Evolutionary conservation across 441 rosid species (phyloP).

Genomic region (Arabidopsis lyrata): DNA sequence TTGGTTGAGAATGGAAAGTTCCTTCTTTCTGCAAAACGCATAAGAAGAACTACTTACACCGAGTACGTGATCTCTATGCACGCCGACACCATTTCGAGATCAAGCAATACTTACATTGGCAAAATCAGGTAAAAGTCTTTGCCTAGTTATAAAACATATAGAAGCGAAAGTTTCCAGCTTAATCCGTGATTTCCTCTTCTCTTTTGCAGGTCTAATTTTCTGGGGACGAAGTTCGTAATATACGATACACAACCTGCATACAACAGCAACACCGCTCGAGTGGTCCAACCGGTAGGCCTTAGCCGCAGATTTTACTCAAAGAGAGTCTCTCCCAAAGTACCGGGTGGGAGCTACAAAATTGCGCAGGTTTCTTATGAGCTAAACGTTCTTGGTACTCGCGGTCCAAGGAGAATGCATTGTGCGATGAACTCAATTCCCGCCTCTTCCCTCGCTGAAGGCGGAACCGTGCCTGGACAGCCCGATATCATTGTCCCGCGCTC

Average conservation of each 20-base stretch:
- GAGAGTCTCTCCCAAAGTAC: slow-evolving; percentile 90
- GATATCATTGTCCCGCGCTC: slow-evolving; percentile 70
- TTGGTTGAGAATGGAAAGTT: slow-evolving; percentile 97
- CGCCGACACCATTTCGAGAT: slow-evolving; percentile 87
- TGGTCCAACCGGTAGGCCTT: slow-evolving; percentile 75
- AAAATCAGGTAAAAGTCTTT: slow-evolving; percentile 68
- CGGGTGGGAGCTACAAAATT: slow-evolving; percentile 89
- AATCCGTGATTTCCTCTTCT: neutral
- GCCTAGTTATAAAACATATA: neutral
- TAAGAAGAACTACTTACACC: slow-evolving; percentile 86
- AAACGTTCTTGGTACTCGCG: slow-evolving; percentile 91
- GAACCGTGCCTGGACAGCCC: slow-evolving; percentile 87
- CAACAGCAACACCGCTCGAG: slow-evolving; percentile 62
- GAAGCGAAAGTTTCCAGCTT: neutral
- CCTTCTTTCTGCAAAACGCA: slow-evolving; percentile 93
- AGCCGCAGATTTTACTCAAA: slow-evolving; percentile 86
- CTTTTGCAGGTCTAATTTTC: slow-evolving; percentile 83
- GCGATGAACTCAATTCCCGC: slow-evolving; percentile 82
- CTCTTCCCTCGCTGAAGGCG: slow-evolving; percentile 77
- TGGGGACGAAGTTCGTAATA: slow-evolving; percentile 86
- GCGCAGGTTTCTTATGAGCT: slow-evolving; percentile 89
- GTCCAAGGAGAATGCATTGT: slow-evolving; percentile 97
- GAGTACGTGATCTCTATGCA: slow-evolving; percentile 98
- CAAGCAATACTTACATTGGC: slow-evolving; percentile 88
- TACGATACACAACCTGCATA: slow-evolving; percentile 92